These are phyloP conservation scores for Thermomucor indicae-seudaticae DNA, from an alignment of 371 early-diverging fungal species.

Conservation along the genomic window DNA sequence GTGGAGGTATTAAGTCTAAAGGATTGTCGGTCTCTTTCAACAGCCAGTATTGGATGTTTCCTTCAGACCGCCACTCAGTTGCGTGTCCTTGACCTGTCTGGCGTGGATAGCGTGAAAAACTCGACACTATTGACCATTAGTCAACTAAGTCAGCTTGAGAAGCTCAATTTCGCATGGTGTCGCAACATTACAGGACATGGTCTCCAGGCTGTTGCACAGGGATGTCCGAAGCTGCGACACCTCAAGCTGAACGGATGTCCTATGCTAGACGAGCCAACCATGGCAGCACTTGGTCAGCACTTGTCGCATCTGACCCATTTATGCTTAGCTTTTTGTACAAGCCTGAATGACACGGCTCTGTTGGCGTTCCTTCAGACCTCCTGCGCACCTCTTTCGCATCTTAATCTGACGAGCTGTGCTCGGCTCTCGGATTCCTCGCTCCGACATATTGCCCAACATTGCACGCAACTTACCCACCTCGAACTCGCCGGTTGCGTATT, in stretches of 20 bases:
- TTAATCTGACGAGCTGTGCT: conserved; percentile 48
- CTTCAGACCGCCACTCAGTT: conserved; percentile 30
- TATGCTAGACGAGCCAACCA: conserved; percentile 38
- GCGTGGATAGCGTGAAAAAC: conserved; percentile 44
- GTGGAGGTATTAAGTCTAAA: conserved; percentile 42
- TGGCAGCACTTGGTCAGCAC: conserved; percentile 30
- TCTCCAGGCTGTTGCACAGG: conserved; percentile 23
- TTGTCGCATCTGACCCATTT: conserved; percentile 40
- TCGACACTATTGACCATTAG: conserved; percentile 36
- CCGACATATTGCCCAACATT: conserved; percentile 30
- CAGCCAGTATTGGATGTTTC: conserved; percentile 41
- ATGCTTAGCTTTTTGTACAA: conserved; percentile 43
- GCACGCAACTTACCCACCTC: conserved; percentile 36
- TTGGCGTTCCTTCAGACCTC: conserved; percentile 23
- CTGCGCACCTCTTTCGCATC: conserved; percentile 24
- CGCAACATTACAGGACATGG: conserved; percentile 49
- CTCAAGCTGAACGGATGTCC: conserved; percentile 50
- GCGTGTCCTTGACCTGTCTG: conserved; percentile 41
- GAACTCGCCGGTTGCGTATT: conserved; percentile 46
- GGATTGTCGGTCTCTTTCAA: conserved; percentile 47
- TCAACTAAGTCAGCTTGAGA: conserved; percentile 28
- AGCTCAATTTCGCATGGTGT: conserved; percentile 53
- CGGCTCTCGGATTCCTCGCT: conserved; percentile 40
- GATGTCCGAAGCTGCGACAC: conserved; percentile 32
- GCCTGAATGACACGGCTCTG: conserved; percentile 39